Base-by-base conservation (phyloP, 345 rosid genomes). In the Hevea brasiliensis region DNA sequence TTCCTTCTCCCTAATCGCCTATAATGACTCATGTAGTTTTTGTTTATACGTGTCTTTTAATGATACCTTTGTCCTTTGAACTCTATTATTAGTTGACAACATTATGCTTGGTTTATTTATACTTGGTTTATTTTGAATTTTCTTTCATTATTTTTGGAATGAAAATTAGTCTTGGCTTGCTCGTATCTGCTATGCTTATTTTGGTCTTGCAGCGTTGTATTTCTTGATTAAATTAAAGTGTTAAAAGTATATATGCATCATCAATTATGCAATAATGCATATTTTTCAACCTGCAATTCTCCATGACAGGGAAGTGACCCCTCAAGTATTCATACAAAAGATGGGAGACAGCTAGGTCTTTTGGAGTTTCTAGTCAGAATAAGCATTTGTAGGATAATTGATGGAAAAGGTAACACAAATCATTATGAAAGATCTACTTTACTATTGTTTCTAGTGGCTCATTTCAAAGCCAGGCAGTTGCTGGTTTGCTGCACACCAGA, bases 291-390 rank as follows among this genome's bases (percentile, higher is more conserved):
- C 17, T 26, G 11, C n/a, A 41, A 20, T 65, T 50, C 26, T 60
- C 55, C 63, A 68, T 80, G 44, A 70, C 90, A 94, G 98, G 61
- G 94, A 87, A 82, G 84, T 75, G 17, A 61, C 85, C 23, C 88
- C 96, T 61, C 78, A 85, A 75, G 85, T 92, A 71, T 84, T 81
- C 47, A 61, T 94, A 66, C 81, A 83, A 76, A 84, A 77, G 74
- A 58, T 71, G 59, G 85, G 77, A 47, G 80, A 65, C 41, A 29
- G 68, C 58, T 68, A 60, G 66, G 45, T 67, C 70, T 60, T 56
- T 44, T 68, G 65, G 73, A 44, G 63, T 61, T 64, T 60, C 70
- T 23, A 64, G 65, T 32, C 20, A 64, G 63, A 21, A 54, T 75
- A 53, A 37, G 1, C 8, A 53, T 24, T 54, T 48, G 15, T 40